These are phyloP conservation scores for Cryphonectria japonica DNA, from an alignment of 2,329 filamentous ascomycete genomes.

Conservation along the genomic window DNA sequence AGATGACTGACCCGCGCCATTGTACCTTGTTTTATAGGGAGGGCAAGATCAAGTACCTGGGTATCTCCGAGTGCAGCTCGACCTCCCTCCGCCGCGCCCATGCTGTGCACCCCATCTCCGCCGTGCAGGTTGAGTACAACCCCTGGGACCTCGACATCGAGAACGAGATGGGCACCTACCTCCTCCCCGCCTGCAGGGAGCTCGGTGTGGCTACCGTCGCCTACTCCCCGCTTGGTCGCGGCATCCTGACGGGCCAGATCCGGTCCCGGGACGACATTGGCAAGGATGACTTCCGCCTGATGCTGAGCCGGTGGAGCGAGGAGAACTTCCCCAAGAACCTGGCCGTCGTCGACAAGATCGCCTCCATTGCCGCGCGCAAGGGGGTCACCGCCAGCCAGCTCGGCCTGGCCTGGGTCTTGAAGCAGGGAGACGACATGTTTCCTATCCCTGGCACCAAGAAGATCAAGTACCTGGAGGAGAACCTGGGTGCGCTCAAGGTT, in stretches of 20 bases:
- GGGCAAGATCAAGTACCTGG: slow-evolving; percentile 62
- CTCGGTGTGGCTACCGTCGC: slow-evolving; percentile 61
- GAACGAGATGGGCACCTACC: slow-evolving; percentile 45
- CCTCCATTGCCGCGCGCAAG: slow-evolving; percentile 56
- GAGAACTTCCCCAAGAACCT: slow-evolving; percentile 62
- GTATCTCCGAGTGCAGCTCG: slow-evolving; percentile 56
- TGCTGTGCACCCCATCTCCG: slow-evolving; percentile 52
- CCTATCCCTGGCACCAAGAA: slow-evolving; percentile 60
- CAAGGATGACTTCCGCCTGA: slow-evolving; percentile 50
- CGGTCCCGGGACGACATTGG: slow-evolving; percentile 50
- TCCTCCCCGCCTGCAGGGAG: slow-evolving; percentile 59
- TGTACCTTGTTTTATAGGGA: slow-evolving; percentile 37
- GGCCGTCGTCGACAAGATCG: slow-evolving; percentile 55
- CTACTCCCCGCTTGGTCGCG: slow-evolving; percentile 64
- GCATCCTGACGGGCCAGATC: slow-evolving; percentile 57
- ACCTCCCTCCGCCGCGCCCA: slow-evolving; percentile 54
- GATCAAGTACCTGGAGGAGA: slow-evolving; percentile 52
- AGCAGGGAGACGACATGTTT: slow-evolving; percentile 62
- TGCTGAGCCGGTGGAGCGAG: slow-evolving; percentile 51
- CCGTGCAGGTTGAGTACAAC: slow-evolving; percentile 59
- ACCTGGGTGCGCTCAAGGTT: slow-evolving; percentile 42
- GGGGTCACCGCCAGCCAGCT: slow-evolving; percentile 51
- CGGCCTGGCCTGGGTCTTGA: slow-evolving; percentile 65
- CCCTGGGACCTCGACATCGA: slow-evolving; percentile 64
- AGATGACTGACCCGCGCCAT: not conserved